phyloP scores from a whole-genome alignment of 768 basidiomycete genomes.

The Scleroderma bovista region DNA sequence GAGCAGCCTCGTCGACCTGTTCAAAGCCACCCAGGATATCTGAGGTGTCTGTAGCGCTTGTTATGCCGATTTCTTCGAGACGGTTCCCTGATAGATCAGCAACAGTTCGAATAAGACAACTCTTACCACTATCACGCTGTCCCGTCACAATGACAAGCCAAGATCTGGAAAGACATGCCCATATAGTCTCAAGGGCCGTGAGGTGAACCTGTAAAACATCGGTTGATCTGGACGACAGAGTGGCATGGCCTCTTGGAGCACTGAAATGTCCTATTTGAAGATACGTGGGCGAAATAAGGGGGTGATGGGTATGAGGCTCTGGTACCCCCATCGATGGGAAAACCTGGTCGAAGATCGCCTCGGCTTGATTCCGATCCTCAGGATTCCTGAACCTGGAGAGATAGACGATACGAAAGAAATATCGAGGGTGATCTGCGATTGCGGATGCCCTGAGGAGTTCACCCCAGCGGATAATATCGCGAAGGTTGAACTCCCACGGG shows the following conservation, averaged over 20 bases:
- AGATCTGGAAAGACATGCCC: constrained; percentile 62
- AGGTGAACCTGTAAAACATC: constrained; percentile 60
- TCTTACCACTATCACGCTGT: constrained; percentile 69
- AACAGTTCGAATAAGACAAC: constrained; percentile 59
- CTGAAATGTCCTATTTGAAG: constrained; percentile 67
- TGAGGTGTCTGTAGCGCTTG: constrained; percentile 84
- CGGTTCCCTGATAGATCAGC: constrained; percentile 65
- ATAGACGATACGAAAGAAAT: constrained; percentile 70
- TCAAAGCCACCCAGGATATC: constrained; percentile 96
- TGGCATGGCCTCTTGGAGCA: constrained; percentile 26
- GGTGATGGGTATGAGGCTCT: constrained; percentile 32
- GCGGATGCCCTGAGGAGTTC: constrained; percentile 38
- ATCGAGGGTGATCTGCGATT: constrained; percentile 44
- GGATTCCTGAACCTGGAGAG: constrained; percentile 77
- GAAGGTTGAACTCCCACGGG: constrained; percentile 98
- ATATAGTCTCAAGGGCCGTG: constrained; percentile 66
- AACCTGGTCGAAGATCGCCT: constrained; percentile 46
- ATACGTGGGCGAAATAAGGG: constrained; percentile 35
- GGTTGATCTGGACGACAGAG: constrained; percentile 35
- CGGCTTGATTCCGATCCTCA: constrained; percentile 56
- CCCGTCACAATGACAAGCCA: constrained; percentile 93
- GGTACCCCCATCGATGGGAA: constrained; percentile 37
- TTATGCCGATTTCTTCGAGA: constrained; percentile 72
- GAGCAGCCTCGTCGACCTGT: constrained; percentile 63
- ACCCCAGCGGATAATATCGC: constrained; percentile 90